A percentile compares a stretch with the other conserved stretches of the same genome.
These are phyloP conservation scores for Lepiota brunneoincarnata DNA, from an alignment of 768 basidiomycete species.

Conservation along the genomic window DNA sequence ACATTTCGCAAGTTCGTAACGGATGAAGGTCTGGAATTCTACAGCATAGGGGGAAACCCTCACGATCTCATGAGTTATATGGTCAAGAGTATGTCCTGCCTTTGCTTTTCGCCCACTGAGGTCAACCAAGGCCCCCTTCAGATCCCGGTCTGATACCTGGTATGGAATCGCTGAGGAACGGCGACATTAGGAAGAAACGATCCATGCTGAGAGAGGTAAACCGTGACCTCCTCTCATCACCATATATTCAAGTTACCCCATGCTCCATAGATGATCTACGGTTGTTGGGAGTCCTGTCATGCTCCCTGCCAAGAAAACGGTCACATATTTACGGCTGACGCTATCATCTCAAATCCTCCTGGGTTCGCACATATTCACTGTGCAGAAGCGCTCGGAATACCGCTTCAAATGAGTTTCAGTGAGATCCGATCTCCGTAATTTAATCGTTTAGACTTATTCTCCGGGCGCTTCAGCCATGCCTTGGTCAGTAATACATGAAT, in stretches of 20 bases:
- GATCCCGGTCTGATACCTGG: slow-evolving; percentile 67
- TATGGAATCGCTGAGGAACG: slow-evolving; percentile 53
- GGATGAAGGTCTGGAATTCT: slow-evolving; percentile 54
- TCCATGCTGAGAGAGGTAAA: slow-evolving; percentile 51
- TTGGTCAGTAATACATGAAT: slow-evolving; percentile 34
- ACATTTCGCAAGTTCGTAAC: slow-evolving; percentile 55
- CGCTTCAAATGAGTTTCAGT: slow-evolving; percentile 58
- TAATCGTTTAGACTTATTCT: slow-evolving; percentile 8
- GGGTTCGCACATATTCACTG: slow-evolving; percentile 65
- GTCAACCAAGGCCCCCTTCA: slow-evolving; percentile 19
- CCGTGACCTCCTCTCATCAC: not conserved
- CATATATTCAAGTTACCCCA: not conserved
- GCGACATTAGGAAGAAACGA: slow-evolving; percentile 57
- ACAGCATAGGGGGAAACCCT: slow-evolving; percentile 59
- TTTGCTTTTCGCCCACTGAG: not conserved
- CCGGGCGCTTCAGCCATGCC: slow-evolving; percentile 54
- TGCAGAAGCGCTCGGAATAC: slow-evolving; percentile 61
- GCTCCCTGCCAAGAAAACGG: slow-evolving; percentile 43
- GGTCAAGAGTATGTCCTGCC: slow-evolving; percentile 54
- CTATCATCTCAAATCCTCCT: slow-evolving; percentile 67
- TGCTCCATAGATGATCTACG: slow-evolving; percentile 48
- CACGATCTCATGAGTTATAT: slow-evolving; percentile 69
- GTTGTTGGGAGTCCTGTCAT: slow-evolving; percentile 55
- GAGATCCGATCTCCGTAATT: slow-evolving; percentile 10
- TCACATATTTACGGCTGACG: slow-evolving; percentile 53